Conservation (phyloP, 176 grass and related monocot species). For the Eleusine coracana region DNA sequence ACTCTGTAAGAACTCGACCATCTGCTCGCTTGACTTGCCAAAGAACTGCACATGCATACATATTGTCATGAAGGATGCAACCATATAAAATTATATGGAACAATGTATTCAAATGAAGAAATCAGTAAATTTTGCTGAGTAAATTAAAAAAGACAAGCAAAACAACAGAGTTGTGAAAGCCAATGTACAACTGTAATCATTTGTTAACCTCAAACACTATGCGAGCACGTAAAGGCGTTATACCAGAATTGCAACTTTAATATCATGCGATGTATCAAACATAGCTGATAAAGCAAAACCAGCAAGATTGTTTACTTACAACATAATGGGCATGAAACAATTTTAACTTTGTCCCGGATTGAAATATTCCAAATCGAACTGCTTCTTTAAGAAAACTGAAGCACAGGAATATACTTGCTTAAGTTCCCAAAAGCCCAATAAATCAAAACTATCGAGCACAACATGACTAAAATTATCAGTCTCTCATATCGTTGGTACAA, state of each 20-base stretch:
- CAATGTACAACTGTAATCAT: not conserved
- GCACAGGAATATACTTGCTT: not conserved
- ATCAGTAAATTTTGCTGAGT: not conserved
- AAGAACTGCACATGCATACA: constrained; percentile 60
- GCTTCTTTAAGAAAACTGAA: not conserved
- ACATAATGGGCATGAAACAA: not conserved
- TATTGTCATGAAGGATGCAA: not conserved
- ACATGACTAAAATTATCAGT: constrained; percentile 12
- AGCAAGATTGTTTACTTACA: not conserved
- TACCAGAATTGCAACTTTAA: not conserved
- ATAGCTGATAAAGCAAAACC: not conserved
- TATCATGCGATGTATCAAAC: not conserved
- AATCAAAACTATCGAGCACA: not conserved
- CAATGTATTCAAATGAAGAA: not conserved
- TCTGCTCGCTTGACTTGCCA: constrained; percentile 79
- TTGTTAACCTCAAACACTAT: not conserved
- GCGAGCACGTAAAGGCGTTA: not conserved
- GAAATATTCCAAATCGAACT: not conserved
- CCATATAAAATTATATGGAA: not conserved
- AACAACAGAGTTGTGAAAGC: not conserved
- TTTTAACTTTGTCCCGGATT: not conserved
- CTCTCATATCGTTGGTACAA: not conserved
- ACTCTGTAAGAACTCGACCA: constrained; percentile 88
- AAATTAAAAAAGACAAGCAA: not conserved
- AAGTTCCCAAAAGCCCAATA: not conserved